phyloP scores from a whole-genome alignment of 345 rosid genomes.

The Cardiospermum halicacabum region DNA sequence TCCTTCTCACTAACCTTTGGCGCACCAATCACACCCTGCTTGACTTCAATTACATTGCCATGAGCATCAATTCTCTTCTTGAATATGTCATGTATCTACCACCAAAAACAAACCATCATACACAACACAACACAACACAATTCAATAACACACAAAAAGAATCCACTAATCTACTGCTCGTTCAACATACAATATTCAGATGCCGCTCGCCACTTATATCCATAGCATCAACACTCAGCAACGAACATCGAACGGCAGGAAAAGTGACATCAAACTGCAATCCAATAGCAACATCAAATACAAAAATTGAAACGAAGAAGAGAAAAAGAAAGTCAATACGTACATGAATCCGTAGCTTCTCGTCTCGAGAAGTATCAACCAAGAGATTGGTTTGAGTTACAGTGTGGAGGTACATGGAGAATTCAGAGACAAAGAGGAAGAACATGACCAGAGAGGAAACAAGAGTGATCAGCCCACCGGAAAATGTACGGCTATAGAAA shows the following conservation, averaged over 20 bases:
- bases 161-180: conserved; percentile 1
- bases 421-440: conserved; percentile 94
- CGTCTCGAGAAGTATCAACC: neutral
- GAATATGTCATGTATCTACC: conserved; percentile 61
- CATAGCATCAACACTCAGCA: conserved; percentile 72
- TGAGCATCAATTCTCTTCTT: conserved; percentile 57
- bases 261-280: conserved; percentile 69
- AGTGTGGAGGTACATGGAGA: conserved; percentile 31
- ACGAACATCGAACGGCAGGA: conserved; percentile 58
- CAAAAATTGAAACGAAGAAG: neutral
- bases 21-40: conserved; percentile 61
- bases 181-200: conserved; percentile 51
- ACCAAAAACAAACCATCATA: neutral
- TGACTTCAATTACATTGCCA: conserved; percentile 50
- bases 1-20: conserved; percentile 39
- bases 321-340: neutral
- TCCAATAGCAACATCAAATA: neutral
- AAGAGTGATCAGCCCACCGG: conserved; percentile 92
- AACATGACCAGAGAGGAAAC: conserved; percentile 82
- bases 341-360: neutral
- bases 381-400: neutral
- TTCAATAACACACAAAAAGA: neutral
- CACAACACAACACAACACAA: neutral
- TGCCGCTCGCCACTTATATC: conserved; percentile 81
- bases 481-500: conserved; percentile 88